A percentile compares a stretch with the other conserved stretches of the same genome.
phyloP scores from a whole-genome alignment of 345 rosid species.

The Populus deltoides region DNA sequence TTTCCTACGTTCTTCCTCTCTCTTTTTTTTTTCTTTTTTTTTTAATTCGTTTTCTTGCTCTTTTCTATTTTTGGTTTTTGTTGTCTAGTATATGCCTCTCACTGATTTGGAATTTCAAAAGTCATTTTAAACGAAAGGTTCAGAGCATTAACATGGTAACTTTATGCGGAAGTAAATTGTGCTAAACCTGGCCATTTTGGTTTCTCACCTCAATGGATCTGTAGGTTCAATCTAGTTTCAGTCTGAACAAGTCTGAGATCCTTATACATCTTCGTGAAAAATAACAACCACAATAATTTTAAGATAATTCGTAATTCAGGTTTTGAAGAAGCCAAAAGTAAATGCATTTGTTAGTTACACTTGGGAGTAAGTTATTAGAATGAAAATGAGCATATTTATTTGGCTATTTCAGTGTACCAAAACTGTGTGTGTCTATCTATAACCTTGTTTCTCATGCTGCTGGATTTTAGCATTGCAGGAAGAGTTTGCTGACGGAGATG shows the following conservation, averaged over 20 bases:
- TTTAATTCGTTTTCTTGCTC: not conserved
- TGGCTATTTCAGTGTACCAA: not conserved
- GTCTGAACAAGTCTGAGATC: not conserved
- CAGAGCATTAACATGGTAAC: not conserved
- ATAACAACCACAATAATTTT: not conserved
- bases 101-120: not conserved
- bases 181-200: not conserved
- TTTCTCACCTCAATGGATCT: too few species aligned
- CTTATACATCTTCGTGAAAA: not conserved
- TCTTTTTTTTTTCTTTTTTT: not conserved
- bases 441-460: not conserved
- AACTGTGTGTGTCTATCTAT: not conserved
- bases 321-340: not conserved
- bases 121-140: not conserved
- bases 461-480: slow-evolving; percentile 49
- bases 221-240: not conserved
- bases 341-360: not conserved
- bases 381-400: not conserved
- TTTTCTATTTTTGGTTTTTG: too few species aligned
- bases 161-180: not conserved
- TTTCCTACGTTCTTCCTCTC: not conserved
- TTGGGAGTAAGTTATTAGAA: not conserved
- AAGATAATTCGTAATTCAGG: too few species aligned
- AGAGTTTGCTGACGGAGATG: slow-evolving; percentile 72
- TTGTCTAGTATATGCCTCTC: not conserved